Evolutionary conservation across 768 basidiomycete species (phyloP), one percentile per base, ranked within the genome.

Genomic region (Leucocoprinus leucothites): DNA sequence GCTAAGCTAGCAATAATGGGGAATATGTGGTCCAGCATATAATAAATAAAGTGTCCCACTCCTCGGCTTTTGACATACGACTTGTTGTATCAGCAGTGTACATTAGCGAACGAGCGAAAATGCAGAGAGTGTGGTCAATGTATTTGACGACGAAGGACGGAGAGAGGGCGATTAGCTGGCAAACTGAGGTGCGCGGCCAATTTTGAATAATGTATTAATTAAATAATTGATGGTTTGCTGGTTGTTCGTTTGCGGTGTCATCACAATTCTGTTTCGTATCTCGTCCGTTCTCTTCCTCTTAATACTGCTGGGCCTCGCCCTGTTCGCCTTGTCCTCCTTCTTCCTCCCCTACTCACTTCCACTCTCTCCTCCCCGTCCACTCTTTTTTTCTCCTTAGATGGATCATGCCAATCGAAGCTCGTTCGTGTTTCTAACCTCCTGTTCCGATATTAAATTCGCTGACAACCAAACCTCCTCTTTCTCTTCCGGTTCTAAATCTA

Each of bases 41-140:
- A 31, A 31, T 31, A 31, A 31, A 31, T 31, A 31, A 31, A 31
- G 11, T 5, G 11, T n/a, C n/a, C 31, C 31, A 31, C 31, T 31
- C 5, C 31, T 5, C 31, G 11, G 31, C 31, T 5, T 31, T 31
- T 11, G 31, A 31, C 31, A 31, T 11, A 11, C 31, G 6, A 5
- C 31, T 31, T 31, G 31, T 31, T 31, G 31, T 31, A 31, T n/a
- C n/a, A n/a, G n/a, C n/a, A n/a, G n/a, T n/a, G n/a, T n/a, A n/a
- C n/a, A n/a, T n/a, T n/a, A n/a, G n/a, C 6, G 18, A 48, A 5
- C n/a, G 16, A 13, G 19, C 24, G 40, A 16, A 16, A 18, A 53
- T 53, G 52, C 52, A 53, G 22, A 45, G 52, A 18, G 19, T 53
- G 44, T 47, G 52, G 52, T 53, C 44, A 14, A 46, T 34, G 35